Evolutionary conservation across 192 early-diverging fungal genomes (phyloP).

Genomic region (Glomus cerebriforme): DNA sequence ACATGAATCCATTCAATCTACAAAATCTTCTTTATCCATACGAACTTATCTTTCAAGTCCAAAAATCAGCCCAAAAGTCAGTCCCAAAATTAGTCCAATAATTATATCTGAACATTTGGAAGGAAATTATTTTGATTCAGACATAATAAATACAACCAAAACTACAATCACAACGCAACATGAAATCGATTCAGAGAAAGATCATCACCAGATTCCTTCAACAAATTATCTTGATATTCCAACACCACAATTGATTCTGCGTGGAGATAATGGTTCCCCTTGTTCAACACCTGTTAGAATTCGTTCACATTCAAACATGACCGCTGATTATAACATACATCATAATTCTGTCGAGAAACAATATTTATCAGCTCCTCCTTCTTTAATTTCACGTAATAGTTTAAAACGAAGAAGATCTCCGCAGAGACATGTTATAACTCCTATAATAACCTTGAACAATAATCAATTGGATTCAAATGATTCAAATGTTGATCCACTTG

Average conservation of each 20-base stretch:
- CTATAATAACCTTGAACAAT: neutral
- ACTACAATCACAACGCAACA: neutral
- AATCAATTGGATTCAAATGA: neutral
- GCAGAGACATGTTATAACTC: neutral
- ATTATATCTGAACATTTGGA: neutral
- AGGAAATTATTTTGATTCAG: neutral
- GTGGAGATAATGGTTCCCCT: neutral
- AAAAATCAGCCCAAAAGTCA: neutral
- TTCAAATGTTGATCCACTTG: neutral
- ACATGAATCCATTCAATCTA: neutral
- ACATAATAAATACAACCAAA: neutral
- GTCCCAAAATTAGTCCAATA: neutral
- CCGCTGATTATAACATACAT: neutral
- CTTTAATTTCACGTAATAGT: constrained; percentile 1
- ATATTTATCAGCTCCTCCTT: neutral
- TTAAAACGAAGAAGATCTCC: constrained; percentile 11
- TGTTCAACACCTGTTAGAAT: constrained; percentile 1
- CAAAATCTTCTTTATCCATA: neutral
- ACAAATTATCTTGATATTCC: neutral
- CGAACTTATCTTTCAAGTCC: neutral
- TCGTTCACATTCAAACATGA: neutral
- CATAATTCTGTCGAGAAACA: neutral
- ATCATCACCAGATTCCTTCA: neutral
- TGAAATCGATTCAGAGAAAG: neutral
- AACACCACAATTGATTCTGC: neutral